Conservation (phyloP, 2,329 filamentous ascomycete species). For the Ascochyta fabae region DNA sequence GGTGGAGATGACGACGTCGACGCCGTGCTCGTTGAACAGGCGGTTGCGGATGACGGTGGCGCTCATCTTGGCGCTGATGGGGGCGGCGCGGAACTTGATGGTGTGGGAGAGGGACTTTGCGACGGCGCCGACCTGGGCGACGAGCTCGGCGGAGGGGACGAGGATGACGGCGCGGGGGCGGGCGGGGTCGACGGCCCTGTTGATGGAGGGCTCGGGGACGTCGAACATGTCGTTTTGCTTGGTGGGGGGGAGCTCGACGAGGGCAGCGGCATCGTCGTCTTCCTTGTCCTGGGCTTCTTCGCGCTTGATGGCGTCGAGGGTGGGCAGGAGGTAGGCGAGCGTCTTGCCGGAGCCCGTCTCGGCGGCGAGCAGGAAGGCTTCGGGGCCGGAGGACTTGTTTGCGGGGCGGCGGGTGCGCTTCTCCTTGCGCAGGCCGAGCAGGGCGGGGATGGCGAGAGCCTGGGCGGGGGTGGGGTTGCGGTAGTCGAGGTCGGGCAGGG, state of each 20-base stretch:
- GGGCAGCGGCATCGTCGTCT: constrained; percentile 58
- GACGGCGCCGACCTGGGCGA: constrained; percentile 81
- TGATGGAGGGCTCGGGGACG: constrained; percentile 63
- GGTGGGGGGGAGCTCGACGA: constrained; percentile 57
- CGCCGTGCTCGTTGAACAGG: constrained; percentile 78
- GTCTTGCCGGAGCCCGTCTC: constrained; percentile 99
- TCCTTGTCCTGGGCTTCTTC: constrained; percentile 63
- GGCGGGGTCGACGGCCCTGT: constrained; percentile 71
- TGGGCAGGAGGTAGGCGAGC: constrained; percentile 85
- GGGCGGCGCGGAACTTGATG: constrained; percentile 83
- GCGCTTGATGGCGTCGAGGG: constrained; percentile 83
- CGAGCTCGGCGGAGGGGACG: constrained; percentile 90
- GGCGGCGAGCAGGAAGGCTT: constrained; percentile 83
- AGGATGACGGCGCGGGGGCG: constrained; percentile 85
- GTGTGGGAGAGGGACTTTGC: constrained; percentile 84
- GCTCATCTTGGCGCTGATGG: constrained; percentile 79
- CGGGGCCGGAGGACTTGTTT: constrained; percentile 52
- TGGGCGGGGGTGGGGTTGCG: constrained; percentile 88
- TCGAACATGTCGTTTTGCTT: constrained; percentile 62
- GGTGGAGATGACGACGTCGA: constrained; percentile 86
- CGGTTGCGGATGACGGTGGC: constrained; percentile 82
- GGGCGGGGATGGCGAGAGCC: constrained; percentile 81
- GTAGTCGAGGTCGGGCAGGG: constrained; percentile 75
- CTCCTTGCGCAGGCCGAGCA: constrained; percentile 66
- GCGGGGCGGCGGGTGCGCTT: constrained; percentile 37